Percentiles rank a stretch among this genome's conserved stretches.
These are phyloP conservation scores for Tolypocladium endophyticum DNA, from an alignment of 2,329 filamentous ascomycete genomes.

Conservation along the genomic window DNA sequence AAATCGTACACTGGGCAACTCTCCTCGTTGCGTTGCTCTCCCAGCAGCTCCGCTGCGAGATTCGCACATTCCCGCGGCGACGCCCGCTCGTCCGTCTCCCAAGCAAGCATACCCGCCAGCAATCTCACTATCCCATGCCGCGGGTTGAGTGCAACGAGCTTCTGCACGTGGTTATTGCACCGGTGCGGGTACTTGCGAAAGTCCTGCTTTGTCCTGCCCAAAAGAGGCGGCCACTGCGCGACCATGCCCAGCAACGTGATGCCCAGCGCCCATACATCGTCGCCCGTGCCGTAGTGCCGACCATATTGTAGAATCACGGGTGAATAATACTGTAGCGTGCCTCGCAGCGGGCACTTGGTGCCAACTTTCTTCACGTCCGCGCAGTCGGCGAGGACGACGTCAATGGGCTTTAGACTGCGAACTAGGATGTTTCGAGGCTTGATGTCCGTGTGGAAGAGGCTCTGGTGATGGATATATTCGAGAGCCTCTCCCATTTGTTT, in stretches of 20 bases:
- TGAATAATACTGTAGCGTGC: slow-evolving; percentile 18
- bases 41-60: slow-evolving; percentile 4
- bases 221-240: slow-evolving; percentile 14
- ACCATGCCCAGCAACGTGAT: slow-evolving; percentile 19
- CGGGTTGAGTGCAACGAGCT: slow-evolving; percentile 13
- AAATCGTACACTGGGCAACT: slow-evolving; percentile 1
- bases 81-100: slow-evolving; percentile 8
- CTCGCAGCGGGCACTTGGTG: slow-evolving; percentile 6
- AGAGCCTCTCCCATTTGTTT: slow-evolving; percentile 14
- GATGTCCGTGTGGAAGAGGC: slow-evolving; percentile 17
- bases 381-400: slow-evolving; percentile 20
- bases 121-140: slow-evolving; percentile 12
- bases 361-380: slow-evolving; percentile 14
- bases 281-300: slow-evolving; percentile 12
- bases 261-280: slow-evolving; percentile 24
- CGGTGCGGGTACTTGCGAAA: slow-evolving; percentile 11
- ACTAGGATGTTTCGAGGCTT: slow-evolving; percentile 22
- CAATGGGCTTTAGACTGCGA: slow-evolving; percentile 13
- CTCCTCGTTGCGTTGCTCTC: not conserved
- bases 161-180: slow-evolving; percentile 13
- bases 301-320: slow-evolving; percentile 13
- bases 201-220: slow-evolving; percentile 6
- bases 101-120: slow-evolving; percentile 10
- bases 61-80: slow-evolving; percentile 10
- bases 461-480: slow-evolving; percentile 13